Evolutionary conservation across 208 protist genomes (phyloP).

Genomic region (Entamoeba invadens): DNA sequence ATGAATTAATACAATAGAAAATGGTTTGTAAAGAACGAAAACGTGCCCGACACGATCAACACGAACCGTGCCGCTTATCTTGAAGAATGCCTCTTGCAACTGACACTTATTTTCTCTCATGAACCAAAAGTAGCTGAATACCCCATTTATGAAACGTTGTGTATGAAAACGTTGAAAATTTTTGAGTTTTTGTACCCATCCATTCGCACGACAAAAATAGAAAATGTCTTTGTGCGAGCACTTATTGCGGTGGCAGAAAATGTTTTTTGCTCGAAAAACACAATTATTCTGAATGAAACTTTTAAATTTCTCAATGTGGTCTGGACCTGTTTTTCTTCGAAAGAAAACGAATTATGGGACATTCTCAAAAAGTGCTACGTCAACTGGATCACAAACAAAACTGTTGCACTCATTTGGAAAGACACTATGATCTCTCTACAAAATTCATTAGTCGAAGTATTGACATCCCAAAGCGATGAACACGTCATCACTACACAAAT

Average conservation of each 20-base stretch:
- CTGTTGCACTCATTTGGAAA: not conserved
- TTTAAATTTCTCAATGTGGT: not conserved
- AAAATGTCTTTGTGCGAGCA: not conserved
- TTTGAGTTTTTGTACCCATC: not conserved
- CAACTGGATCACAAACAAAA: not conserved
- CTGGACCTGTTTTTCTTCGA: not conserved
- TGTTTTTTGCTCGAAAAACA: not conserved
- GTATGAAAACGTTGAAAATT: not conserved
- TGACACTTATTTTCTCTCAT: not conserved
- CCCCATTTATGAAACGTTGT: not conserved
- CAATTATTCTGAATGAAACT: not conserved
- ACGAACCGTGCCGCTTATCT: not conserved
- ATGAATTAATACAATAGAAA: not conserved
- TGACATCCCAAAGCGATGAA: not conserved
- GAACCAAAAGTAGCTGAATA: not conserved
- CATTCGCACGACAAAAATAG: not conserved
- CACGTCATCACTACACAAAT: too few species aligned
- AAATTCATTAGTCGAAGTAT: not conserved
- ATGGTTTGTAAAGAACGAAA: not conserved
- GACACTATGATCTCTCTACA: not conserved
- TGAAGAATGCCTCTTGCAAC: not conserved
- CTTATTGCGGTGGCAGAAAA: not conserved
- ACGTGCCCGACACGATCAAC: not conserved
- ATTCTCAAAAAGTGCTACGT: not conserved
- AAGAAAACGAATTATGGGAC: not conserved